Conservation (phyloP, 192 early-diverging fungal species). For the Umbelopsis ramanniana region DNA sequence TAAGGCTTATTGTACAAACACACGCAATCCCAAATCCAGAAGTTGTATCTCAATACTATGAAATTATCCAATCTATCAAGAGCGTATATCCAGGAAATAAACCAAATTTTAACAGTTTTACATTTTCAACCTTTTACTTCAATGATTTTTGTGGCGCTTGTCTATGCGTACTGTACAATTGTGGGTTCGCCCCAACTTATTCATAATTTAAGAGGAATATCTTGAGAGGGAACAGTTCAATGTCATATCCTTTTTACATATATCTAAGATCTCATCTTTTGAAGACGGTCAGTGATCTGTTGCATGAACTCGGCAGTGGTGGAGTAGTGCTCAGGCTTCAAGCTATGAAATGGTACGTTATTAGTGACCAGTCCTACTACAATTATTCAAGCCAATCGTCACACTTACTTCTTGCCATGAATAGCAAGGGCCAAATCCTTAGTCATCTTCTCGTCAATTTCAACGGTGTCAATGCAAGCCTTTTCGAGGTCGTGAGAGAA, state of each 20-base stretch:
- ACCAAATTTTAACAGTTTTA: background rate
- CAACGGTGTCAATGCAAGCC: constrained; percentile 87
- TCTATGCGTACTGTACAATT: background rate
- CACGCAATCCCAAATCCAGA: too few relatives aligned
- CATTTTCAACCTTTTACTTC: background rate
- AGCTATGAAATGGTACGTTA: constrained; percentile 20
- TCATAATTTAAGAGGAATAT: background rate
- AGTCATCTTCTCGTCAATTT: constrained; percentile 85
- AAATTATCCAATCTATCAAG: background rate
- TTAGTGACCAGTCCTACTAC: background rate
- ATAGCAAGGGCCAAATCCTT: constrained; percentile 95
- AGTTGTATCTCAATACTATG: too few relatives aligned
- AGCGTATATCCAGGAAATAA: background rate
- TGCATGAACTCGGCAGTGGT: constrained; percentile 90
- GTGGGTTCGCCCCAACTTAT: background rate
- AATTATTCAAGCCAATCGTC: background rate
- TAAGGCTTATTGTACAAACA: too few relatives aligned
- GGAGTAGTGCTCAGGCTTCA: constrained; percentile 87
- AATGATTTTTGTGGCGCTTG: background rate
- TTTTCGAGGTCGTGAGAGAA: constrained; percentile 85
- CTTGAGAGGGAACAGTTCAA: background rate
- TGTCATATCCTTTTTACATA: background rate
- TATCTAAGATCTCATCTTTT: constrained; percentile 16
- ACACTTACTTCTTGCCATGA: constrained; percentile 69
- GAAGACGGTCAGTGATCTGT: constrained; percentile 65